phyloP scores from a whole-genome alignment of 257 asterid species.

The Solanum neorickii region DNA sequence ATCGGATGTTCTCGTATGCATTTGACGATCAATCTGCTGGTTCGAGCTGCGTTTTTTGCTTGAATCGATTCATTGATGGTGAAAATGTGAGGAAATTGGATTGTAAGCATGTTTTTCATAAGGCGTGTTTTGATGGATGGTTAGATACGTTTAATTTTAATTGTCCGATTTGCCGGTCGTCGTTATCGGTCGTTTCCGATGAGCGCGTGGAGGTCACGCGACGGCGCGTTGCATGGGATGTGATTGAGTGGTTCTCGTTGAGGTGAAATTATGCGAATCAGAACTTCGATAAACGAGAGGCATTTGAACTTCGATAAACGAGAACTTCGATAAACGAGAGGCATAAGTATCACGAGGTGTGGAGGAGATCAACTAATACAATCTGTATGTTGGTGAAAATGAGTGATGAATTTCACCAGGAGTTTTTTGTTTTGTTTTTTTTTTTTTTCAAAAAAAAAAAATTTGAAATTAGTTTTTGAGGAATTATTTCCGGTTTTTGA shows the following conservation, averaged over 20 bases:
- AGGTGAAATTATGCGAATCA: not conserved
- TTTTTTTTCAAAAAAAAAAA: too few species aligned
- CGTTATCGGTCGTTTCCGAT: constrained; percentile 17
- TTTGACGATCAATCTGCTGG: constrained; percentile 1
- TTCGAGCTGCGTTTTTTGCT: constrained; percentile 56
- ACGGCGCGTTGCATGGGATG: constrained; percentile 30
- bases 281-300: not conserved
- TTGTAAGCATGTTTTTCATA: constrained; percentile 78
- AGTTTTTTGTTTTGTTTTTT: not conserved
- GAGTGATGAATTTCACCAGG: not conserved
- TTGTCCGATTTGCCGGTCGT: constrained; percentile 68
- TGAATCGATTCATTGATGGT: constrained; percentile 48
- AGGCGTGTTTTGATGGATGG: constrained; percentile 77
- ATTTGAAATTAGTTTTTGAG: not conserved
- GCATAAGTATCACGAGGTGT: not conserved
- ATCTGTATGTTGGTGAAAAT: not conserved
- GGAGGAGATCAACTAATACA: not conserved
- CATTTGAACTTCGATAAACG: too few species aligned
- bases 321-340: not conserved
- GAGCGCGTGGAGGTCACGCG: constrained; percentile 33
- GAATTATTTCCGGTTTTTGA: constrained; percentile 6
- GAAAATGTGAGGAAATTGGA: constrained; percentile 49
- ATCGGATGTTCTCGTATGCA: constrained; percentile 25
- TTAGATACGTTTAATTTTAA: constrained; percentile 59
- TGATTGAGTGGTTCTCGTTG: constrained; percentile 27